Base-by-base conservation (phyloP, 1,284 basidiomycete genomes). In the Fistulina hepatica region DNA sequence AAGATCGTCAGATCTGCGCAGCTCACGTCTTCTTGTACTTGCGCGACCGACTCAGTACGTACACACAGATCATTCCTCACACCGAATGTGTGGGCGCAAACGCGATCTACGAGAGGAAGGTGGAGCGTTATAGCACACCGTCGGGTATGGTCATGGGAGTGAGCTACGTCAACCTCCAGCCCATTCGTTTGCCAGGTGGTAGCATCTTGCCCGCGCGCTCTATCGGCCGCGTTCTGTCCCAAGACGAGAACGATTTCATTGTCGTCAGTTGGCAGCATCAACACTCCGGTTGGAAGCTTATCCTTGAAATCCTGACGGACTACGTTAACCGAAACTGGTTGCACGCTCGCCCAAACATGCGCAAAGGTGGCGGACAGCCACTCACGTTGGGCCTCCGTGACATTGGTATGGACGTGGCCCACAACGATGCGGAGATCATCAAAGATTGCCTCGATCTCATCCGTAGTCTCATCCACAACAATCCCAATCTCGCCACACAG, bases 191-290 rank as follows among this genome's bases (percentile, higher is more conserved):
- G 3, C 82, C 89, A 9, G 85, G 85, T 2, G 80, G 83, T 2
- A 73, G 81, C 1, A 64, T 65, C 12, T 64, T 93, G 2, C 75
- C 79, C 6, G 61, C 71, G 2, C 71, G 74, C 23, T 78, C 82
- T 1, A 59, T 65, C 2, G 90, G 86, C 2, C 71, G 74, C 9
- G 65, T 90, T 27, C 63, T 93, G 23, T 83, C 74, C 46, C 66
- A 73, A 2, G 84, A 86, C 42, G 72, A 73, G 5, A 73, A 69
- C 4, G 84, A 86, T 24, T 66, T 73, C 7, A 61, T 86, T 28
- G 76, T 84, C 7, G 72, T 92, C 2, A 67, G 71, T n/a, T 93
- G 89, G 89, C 67, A 81, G 43, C 77, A 82, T 44, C 61, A 75
- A 26, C 75, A 85, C 51, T 86, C 79, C 8, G 88, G 82, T 0